Evolutionary conservation across 2,329 filamentous ascomycete species (phyloP).

Genomic region (Fusarium hainanense): DNA sequence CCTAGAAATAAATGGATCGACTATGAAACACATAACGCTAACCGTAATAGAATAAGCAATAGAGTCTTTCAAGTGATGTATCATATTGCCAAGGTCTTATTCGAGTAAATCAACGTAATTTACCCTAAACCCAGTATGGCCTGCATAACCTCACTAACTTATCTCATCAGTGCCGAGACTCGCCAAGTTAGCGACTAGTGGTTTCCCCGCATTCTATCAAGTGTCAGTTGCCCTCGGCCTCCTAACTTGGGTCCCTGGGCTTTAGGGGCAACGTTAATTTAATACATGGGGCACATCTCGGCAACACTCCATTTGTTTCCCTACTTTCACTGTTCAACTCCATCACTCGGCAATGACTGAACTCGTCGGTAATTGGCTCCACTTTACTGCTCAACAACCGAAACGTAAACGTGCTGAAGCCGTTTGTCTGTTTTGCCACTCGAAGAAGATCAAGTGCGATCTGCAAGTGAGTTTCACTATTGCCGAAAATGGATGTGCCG

Average conservation of each 20-base stretch:
- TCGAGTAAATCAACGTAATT: background rate
- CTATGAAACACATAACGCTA: too few species aligned
- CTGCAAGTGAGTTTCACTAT: conserved; percentile 38
- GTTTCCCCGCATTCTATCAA: background rate
- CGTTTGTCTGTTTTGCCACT: conserved; percentile 48
- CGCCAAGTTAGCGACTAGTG: background rate
- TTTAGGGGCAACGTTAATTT: background rate
- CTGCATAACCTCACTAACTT: background rate
- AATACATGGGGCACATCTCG: background rate
- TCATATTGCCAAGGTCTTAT: background rate
- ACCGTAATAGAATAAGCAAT: background rate
- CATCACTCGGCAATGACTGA: conserved; percentile 45
- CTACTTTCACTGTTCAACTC: background rate
- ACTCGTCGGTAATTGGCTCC: conserved; percentile 49
- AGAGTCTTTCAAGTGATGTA: fast-evolving
- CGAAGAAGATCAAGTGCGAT: conserved; percentile 53
- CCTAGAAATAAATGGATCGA: too few species aligned
- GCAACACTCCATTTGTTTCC: background rate
- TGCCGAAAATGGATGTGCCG: background rate
- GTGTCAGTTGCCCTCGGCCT: background rate
- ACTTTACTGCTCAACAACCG: conserved; percentile 47
- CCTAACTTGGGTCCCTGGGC: too few species aligned
- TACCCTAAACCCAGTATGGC: background rate
- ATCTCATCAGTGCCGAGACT: background rate
- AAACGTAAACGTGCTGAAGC: conserved; percentile 49